Evolutionary conservation across 179 eudicot genomes (phyloP).

Genomic region (Beta corolliflora): DNA sequence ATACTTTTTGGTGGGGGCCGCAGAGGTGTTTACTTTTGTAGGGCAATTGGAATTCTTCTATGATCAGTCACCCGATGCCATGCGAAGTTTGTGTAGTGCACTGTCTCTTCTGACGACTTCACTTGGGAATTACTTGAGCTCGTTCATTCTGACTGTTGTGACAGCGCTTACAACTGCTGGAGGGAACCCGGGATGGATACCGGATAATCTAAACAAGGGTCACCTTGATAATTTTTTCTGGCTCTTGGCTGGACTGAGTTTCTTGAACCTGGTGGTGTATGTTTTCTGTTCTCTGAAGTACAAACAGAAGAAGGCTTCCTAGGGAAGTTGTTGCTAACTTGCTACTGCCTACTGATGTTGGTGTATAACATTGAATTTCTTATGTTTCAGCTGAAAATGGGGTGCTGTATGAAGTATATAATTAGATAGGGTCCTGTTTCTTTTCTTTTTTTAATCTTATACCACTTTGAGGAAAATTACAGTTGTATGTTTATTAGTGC

Average conservation of each 20-base stretch:
- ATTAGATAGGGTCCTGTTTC: background rate
- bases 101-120: constrained; percentile 32
- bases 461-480: background rate
- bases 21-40: constrained; percentile 38
- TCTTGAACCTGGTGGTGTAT: constrained; percentile 32
- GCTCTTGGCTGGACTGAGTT: constrained; percentile 37
- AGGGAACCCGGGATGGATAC: constrained; percentile 41
- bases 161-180: constrained; percentile 34
- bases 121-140: constrained; percentile 36
- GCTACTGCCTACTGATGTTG: background rate
- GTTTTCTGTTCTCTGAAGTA: constrained; percentile 31
- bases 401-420: constrained; percentile 16
- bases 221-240: constrained; percentile 41
- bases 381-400: background rate
- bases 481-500: background rate
- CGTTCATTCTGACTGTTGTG: constrained; percentile 35
- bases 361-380: constrained; percentile 9
- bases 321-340: background rate
- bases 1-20: constrained; percentile 38
- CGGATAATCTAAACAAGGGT: constrained; percentile 42
- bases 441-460: background rate
- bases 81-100: constrained; percentile 46
- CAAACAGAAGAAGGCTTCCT: constrained; percentile 34
- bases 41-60: constrained; percentile 41
- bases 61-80: constrained; percentile 45